phyloP scores from a whole-genome alignment of 2,329 filamentous ascomycete species.

The Penicillium sp. region DNA sequence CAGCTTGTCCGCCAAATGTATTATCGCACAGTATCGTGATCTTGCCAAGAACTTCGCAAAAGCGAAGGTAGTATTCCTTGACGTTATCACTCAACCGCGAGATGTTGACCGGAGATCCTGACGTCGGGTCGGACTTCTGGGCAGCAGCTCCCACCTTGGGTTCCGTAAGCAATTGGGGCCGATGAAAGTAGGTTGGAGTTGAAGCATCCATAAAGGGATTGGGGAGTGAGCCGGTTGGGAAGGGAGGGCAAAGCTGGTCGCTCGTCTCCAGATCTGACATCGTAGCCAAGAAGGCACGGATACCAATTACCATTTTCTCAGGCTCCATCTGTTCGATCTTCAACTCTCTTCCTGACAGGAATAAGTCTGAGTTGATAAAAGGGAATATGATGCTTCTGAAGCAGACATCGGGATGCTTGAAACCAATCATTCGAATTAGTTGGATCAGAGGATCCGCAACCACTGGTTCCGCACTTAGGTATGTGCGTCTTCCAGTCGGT shows the following conservation, averaged over 20 bases:
- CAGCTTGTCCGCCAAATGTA: slow-evolving; percentile 92
- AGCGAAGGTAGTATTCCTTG: slow-evolving; percentile 81
- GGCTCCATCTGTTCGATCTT: slow-evolving; percentile 92
- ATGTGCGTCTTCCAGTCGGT: slow-evolving; percentile 72
- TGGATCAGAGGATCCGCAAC: slow-evolving; percentile 89
- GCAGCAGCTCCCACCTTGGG: slow-evolving; percentile 28
- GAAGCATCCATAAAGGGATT: slow-evolving; percentile 40
- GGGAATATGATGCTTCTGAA: slow-evolving; percentile 93
- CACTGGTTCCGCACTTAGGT: slow-evolving; percentile 77
- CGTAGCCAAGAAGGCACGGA: slow-evolving; percentile 86
- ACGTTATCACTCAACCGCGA: slow-evolving; percentile 68
- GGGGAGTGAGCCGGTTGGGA: slow-evolving; percentile 63
- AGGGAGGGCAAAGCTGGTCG: slow-evolving; percentile 72
- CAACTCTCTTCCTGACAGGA: slow-evolving; percentile 70
- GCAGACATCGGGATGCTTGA: slow-evolving; percentile 88
- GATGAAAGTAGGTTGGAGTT: slow-evolving; percentile 34
- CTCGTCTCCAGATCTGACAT: slow-evolving; percentile 89
- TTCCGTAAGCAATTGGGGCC: slow-evolving; percentile 39
- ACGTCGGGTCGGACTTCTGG: slow-evolving; percentile 32
- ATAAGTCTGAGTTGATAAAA: slow-evolving; percentile 87
- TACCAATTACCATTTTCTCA: slow-evolving; percentile 95
- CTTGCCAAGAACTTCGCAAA: slow-evolving; percentile 92
- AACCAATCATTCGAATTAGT: slow-evolving; percentile 90
- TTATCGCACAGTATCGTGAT: slow-evolving; percentile 97
- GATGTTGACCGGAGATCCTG: slow-evolving; percentile 55